Percentiles rank a stretch among this genome's conserved stretches.
These are phyloP conservation scores for Chalara sp. DNA, from an alignment of 2,329 filamentous ascomycete genomes.

Conservation along the genomic window DNA sequence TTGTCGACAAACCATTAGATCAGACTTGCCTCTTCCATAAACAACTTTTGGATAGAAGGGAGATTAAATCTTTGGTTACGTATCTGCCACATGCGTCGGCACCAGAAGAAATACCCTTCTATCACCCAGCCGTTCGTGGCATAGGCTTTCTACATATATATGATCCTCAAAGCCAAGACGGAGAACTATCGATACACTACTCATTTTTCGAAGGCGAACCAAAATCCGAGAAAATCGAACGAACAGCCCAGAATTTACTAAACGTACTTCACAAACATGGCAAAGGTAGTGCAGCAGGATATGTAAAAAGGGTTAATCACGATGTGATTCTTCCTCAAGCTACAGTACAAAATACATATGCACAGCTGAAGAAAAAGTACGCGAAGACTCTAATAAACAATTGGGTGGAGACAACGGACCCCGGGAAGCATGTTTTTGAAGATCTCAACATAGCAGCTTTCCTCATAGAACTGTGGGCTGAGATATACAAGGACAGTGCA, in stretches of 20 bases:
- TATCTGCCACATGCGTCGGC: conserved; percentile 68
- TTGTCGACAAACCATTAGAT: conserved; percentile 65
- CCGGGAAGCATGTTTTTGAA: conserved; percentile 90
- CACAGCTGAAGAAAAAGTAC: conserved; percentile 71
- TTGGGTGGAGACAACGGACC: conserved; percentile 86
- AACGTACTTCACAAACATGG: conserved; percentile 68
- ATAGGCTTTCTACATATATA: conserved; percentile 73
- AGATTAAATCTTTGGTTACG: conserved; percentile 52
- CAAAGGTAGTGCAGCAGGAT: conserved; percentile 55
- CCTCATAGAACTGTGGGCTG: conserved; percentile 81
- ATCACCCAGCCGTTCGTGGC: conserved; percentile 71
- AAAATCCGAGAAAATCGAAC: conserved; percentile 43
- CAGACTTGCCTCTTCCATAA: conserved; percentile 77
- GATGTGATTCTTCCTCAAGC: conserved; percentile 74
- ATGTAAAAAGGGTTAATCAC: conserved; percentile 77
- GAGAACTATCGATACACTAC: conserved; percentile 55
- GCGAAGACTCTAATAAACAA: conserved; percentile 60
- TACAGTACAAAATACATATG: conserved; percentile 75
- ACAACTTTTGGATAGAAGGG: conserved; percentile 19
- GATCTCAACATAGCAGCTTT: conserved; percentile 89
- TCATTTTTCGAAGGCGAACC: conserved; percentile 38
- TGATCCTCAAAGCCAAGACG: conserved; percentile 34
- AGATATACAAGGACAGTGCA: conserved; percentile 58
- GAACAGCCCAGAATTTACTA: conserved; percentile 64
- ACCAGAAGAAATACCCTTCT: conserved; percentile 68